phyloP scores from a whole-genome alignment of 495 filamentous ascomycete species.

The Pyrenopolyporus hunteri region DNA sequence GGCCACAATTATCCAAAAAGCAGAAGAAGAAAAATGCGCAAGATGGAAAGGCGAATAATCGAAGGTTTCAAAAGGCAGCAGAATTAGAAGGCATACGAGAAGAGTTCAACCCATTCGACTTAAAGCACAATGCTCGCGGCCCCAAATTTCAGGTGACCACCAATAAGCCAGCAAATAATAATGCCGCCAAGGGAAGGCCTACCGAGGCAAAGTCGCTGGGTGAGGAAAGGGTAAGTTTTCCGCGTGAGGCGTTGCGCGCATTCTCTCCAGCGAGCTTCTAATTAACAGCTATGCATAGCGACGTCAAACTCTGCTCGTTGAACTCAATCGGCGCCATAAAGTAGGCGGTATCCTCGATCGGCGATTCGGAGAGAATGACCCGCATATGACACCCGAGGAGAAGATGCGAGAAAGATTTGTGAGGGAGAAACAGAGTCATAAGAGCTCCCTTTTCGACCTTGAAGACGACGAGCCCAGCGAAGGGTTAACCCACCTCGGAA shows the following conservation, averaged over 20 bases:
- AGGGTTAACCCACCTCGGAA: slow-evolving; percentile 83
- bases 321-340: slow-evolving; percentile 87
- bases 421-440: slow-evolving; percentile 77
- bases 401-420: slow-evolving; percentile 90
- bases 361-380: slow-evolving; percentile 95
- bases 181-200: slow-evolving; percentile 66
- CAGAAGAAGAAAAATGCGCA: slow-evolving; percentile 77
- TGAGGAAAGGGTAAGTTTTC: slow-evolving; percentile 75
- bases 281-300: slow-evolving; percentile 54
- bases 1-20: slow-evolving; percentile 90
- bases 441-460: slow-evolving; percentile 81
- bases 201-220: slow-evolving; percentile 83
- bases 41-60: slow-evolving; percentile 66
- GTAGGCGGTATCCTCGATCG: slow-evolving; percentile 90
- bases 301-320: slow-evolving; percentile 77
- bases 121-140: slow-evolving; percentile 70
- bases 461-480: slow-evolving; percentile 79
- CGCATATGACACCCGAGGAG: slow-evolving; percentile 91
- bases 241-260: neutral
- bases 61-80: slow-evolving; percentile 71
- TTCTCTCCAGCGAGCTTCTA: too few relatives aligned
- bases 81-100: slow-evolving; percentile 86
- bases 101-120: slow-evolving; percentile 96
- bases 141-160: slow-evolving; percentile 79
- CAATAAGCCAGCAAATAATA: slow-evolving; percentile 58